Base-by-base conservation (phyloP, 306 rosid genomes). In the Citrullus amarus region DNA sequence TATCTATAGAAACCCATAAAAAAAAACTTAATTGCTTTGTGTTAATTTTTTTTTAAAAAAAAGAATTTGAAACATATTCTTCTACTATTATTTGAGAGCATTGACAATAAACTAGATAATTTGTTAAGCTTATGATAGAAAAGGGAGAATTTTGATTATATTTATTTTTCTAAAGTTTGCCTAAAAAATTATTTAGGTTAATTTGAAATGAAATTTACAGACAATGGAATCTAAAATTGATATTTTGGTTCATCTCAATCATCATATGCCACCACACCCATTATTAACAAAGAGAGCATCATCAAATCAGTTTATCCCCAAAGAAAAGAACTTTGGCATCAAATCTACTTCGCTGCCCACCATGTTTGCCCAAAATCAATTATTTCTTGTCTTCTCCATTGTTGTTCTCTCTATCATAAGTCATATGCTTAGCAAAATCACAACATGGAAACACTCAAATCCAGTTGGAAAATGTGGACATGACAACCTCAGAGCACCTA, bases 401-500 rank as follows among this genome's bases (percentile, higher is more conserved):
- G 18, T 0, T 65, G 36, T 32, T 32, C 72, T 14, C 72, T 34
- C 50, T 16, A 18, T 69, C 76, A 48, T 22, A 9, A 8, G 34
- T 30, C 69, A 70, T 44, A 70, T 70, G 76, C 57, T 70, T 43
- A 25, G 38, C 38, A 70, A 70, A 70, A 44, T 15, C 76, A 22
- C 20, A 70, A 20, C 76, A 70, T 44, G n/a, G 36, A 70, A 69
- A 69, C 75, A 69, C 56, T n/a, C n/a, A 22, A 43, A 69, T 22
- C 75, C 75, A 41, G 56, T 43, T 69, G 75, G 36, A 44, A 44
- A 70, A 44, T 44, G 55, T 44, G 76, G 76, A 70, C 76, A 44
- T 44, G 57, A 36, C 30, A 66, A 14, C 43, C 20, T 62, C 30
- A 67, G 1, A 32, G 17, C 51, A 41, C 53, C 16, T 18, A 18